Percentiles rank a stretch among this genome's conserved stretches.
phyloP scores from a whole-genome alignment of 805 yeast genomes.

The Priceomyces castillae region DNA sequence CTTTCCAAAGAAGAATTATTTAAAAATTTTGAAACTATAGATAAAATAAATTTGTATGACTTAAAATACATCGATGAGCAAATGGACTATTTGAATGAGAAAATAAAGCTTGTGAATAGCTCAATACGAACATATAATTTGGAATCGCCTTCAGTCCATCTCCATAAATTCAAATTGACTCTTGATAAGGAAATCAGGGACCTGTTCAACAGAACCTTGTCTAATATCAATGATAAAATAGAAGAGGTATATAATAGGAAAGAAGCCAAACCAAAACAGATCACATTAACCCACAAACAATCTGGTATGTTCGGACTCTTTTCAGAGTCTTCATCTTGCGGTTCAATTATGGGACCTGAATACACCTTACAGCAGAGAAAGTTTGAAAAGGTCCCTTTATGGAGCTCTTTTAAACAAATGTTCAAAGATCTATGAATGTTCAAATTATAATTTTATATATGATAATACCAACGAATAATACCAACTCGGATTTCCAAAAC shows the following conservation, averaged over 20 bases:
- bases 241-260: slow-evolving; percentile 16
- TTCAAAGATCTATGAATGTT: slow-evolving; percentile 14
- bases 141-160: slow-evolving; percentile 34
- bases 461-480: slow-evolving; percentile 8
- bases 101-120: slow-evolving; percentile 20
- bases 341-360: slow-evolving; percentile 5
- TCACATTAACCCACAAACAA: not conserved
- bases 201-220: slow-evolving; percentile 16
- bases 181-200: slow-evolving; percentile 24
- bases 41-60: not conserved
- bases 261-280: slow-evolving; percentile 1
- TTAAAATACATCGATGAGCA: slow-evolving; percentile 3
- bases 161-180: slow-evolving; percentile 38
- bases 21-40: not conserved
- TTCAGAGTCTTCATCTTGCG: slow-evolving; percentile 3
- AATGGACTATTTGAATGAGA: slow-evolving; percentile 20
- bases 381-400: slow-evolving; percentile 20
- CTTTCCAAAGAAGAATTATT: slow-evolving; percentile 3
- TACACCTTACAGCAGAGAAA: slow-evolving; percentile 13
- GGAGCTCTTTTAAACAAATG: slow-evolving; percentile 31
- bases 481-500: slow-evolving; percentile 14
- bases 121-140: slow-evolving; percentile 35
- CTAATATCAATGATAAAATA: slow-evolving; percentile 12
- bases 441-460: slow-evolving; percentile 2
- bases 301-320: slow-evolving; percentile 8